A percentile compares a stretch with the other conserved stretches of the same genome.
Conservation (phyloP, 2,329 filamentous ascomycete genomes). For the Truncatella angustata region DNA sequence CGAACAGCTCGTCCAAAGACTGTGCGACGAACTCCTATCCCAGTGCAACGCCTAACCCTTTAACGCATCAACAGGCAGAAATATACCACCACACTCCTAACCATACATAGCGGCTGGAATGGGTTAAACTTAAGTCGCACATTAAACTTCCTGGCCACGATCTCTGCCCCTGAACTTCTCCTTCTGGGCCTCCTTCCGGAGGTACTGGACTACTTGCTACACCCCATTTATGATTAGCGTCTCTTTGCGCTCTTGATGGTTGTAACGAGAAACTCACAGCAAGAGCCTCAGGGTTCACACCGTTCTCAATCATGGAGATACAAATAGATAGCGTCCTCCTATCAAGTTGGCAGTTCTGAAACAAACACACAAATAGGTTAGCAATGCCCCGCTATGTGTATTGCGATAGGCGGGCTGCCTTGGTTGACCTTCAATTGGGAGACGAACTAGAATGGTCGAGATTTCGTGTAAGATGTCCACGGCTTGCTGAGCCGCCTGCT, state of each 20-base stretch:
- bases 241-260: neutral
- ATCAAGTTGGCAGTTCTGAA: constrained; percentile 88
- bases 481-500: constrained; percentile 75
- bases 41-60: too few relatives aligned
- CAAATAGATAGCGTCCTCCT: constrained; percentile 89
- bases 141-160: neutral
- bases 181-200: constrained; percentile 55
- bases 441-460: constrained; percentile 78
- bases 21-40: too few relatives aligned
- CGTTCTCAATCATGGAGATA: constrained; percentile 95
- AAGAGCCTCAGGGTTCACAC: constrained; percentile 91
- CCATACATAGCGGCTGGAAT: too few relatives aligned
- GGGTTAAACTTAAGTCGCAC: too few relatives aligned
- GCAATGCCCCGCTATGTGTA: neutral
- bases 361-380: neutral
- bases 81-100: too few relatives aligned
- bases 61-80: too few relatives aligned
- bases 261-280: constrained; percentile 60
- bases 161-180: constrained; percentile 37
- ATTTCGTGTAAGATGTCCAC: constrained; percentile 84
- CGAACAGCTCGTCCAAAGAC: too few relatives aligned
- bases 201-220: constrained; percentile 59
- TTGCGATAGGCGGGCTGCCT: too few relatives aligned
- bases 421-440: too few relatives aligned
- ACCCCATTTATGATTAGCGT: neutral